Evolutionary conservation across 1,284 basidiomycete species (phyloP).

Genomic region (Takashimella tepidaria): DNA sequence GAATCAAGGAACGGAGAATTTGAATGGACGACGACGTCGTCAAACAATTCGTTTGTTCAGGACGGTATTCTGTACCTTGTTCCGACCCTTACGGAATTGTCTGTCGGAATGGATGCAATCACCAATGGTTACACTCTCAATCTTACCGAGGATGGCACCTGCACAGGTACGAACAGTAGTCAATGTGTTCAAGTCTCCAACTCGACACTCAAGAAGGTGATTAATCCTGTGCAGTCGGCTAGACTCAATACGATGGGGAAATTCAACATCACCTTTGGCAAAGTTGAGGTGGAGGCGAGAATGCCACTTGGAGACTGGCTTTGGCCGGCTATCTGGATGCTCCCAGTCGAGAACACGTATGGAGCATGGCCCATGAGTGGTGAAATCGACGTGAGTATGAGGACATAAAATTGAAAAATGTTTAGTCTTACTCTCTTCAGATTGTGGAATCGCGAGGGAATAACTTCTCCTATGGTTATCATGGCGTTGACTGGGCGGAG

Average conservation of each 20-base stretch:
- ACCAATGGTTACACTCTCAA: slow-evolving; percentile 68
- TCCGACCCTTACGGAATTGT: slow-evolving; percentile 71
- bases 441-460: slow-evolving; percentile 75
- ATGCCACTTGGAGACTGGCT: slow-evolving; percentile 67
- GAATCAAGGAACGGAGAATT: slow-evolving; percentile 78
- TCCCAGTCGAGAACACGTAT: slow-evolving; percentile 66
- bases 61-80: slow-evolving; percentile 71
- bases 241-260: slow-evolving; percentile 64
- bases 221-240: slow-evolving; percentile 72
- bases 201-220: slow-evolving; percentile 47
- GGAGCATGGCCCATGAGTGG: slow-evolving; percentile 67
- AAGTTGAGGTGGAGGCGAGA: slow-evolving; percentile 70
- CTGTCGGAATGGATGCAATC: slow-evolving; percentile 58
- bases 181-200: slow-evolving; percentile 48
- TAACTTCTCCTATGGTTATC: slow-evolving; percentile 56
- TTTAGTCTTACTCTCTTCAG: slow-evolving; percentile 44
- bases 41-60: slow-evolving; percentile 69
- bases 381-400: slow-evolving; percentile 53
- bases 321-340: slow-evolving; percentile 80
- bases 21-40: slow-evolving; percentile 70
- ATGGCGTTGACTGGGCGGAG: slow-evolving; percentile 65
- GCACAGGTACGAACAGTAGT: slow-evolving; percentile 56
- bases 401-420: too few relatives aligned
- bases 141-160: slow-evolving; percentile 61
- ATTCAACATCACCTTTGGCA: slow-evolving; percentile 67